Base-by-base conservation (phyloP, 2,329 filamentous ascomycete species). In the Colletotrichum sp. region DNA sequence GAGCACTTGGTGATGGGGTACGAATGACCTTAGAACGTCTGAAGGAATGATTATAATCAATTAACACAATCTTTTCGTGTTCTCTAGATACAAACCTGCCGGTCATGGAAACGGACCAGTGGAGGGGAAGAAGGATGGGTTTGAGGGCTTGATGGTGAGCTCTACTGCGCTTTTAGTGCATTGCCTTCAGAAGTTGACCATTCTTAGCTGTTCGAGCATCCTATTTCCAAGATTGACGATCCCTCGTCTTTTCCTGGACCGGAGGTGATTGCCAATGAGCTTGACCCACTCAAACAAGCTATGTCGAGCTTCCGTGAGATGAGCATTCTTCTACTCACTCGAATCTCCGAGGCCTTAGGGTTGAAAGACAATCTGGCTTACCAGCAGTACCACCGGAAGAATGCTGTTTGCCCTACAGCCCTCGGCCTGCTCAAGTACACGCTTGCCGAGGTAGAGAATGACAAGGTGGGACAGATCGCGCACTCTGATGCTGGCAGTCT, bases 401-500 rank as follows among this genome's bases (percentile, higher is more conserved):
- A 71, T 28, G 69, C 69, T 1, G 60, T 71, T 15, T 71, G 69
- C 24, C 69, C 69, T 8, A 71, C 69, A 18, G 69, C 69, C 6
- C 59, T 71, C 6, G 69, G 69, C 16, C 60, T 71, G 16, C 60
- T 71, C 10, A 71, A 71, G 22, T 71, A 71, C 32, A 71, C 69
- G 8, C 60, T 71, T 36, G 69, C 60, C 3, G 69, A 71, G n/a
- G 22, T 57, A 1, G 69, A 71, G 18, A 62, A 39, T 3, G 69
- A 71, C 5, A 71, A 71, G 39, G 44, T 71, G 4, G 69, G 69
- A 6, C 69, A 71, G 30, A 71, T 71, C 72, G 78, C 77, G 64
- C 79, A 80, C 57, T 79, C 79, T 1, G 79, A 80, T 34, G 78
- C 78, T 57, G 79, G 79, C 15, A 78, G 73, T 12, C 34, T 80